Conservation (phyloP, 805 yeast species). For the Ogataea nonfermentans region DNA sequence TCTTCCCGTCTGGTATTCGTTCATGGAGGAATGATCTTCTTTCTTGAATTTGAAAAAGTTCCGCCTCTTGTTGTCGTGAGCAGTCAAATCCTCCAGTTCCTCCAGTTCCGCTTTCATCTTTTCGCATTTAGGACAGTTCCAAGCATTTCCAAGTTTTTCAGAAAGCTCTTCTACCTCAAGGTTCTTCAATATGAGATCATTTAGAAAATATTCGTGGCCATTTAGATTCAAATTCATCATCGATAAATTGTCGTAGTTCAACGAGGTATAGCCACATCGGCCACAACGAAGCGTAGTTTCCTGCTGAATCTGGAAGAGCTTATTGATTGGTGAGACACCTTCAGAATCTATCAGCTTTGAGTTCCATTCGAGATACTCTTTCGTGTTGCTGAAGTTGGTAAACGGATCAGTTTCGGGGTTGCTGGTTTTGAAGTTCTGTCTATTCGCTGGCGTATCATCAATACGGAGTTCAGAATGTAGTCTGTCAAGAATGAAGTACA, state of each 20-base stretch:
- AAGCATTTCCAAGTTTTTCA: conserved; percentile 68
- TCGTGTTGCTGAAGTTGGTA: conserved; percentile 25
- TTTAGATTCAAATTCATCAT: conserved; percentile 32
- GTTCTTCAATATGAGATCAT: conserved; percentile 62
- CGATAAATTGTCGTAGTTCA: conserved; percentile 44
- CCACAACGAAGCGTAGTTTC: conserved; percentile 63
- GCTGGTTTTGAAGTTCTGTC: conserved; percentile 23
- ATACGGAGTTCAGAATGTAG: conserved; percentile 60
- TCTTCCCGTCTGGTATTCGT: conserved; percentile 21
- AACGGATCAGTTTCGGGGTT: conserved; percentile 28
- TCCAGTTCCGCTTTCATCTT: conserved; percentile 27
- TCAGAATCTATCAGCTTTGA: conserved; percentile 47
- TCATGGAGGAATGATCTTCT: conserved; percentile 15
- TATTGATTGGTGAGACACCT: conserved; percentile 67
- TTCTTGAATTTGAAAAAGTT: conserved; percentile 29
- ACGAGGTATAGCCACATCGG: conserved; percentile 60
- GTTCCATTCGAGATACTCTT: conserved; percentile 65
- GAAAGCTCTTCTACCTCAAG: conserved; percentile 61
- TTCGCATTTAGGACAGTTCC: conserved; percentile 78
- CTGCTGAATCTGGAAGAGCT: conserved; percentile 69
- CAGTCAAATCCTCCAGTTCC: conserved; percentile 15
- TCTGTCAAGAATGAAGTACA: conserved; percentile 62
- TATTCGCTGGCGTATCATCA: conserved; percentile 24
- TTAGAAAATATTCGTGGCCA: conserved; percentile 35
- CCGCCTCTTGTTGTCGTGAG: conserved; percentile 22